Evolutionary conservation across 305 asterid species (phyloP).

Genomic region (Ruellia speciosa): DNA sequence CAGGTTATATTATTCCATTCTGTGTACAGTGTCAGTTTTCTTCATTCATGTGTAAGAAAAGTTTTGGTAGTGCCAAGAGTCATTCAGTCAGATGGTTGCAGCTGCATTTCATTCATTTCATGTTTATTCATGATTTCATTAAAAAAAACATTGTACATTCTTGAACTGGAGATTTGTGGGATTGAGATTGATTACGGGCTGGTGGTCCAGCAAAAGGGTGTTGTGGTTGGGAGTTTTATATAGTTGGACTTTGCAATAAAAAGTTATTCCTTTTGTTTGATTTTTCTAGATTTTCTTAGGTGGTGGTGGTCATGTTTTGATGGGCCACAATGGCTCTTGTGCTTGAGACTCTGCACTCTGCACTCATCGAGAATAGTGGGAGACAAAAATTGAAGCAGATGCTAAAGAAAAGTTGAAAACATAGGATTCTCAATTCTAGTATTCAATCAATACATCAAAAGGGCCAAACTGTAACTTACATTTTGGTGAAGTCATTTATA

Average conservation of each 20-base stretch:
- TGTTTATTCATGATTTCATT: conserved; percentile 28
- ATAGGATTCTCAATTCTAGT: no score
- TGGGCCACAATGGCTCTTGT: no score
- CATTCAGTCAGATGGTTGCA: conserved; percentile 30
- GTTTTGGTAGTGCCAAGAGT: conserved; percentile 65
- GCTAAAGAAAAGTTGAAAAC: no score
- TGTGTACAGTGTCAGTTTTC: conserved; percentile 54
- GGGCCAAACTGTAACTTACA: no score
- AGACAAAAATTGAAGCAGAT: no score
- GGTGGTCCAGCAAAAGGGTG: conserved; percentile 19
- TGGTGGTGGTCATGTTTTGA: no score
- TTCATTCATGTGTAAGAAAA: conserved; percentile 67
- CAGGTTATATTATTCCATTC: conserved; percentile 21
- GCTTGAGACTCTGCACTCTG: no score
- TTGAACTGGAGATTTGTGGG: conserved; percentile 35
- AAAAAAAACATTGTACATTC: conserved; percentile 56
- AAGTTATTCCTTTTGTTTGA: not conserved
- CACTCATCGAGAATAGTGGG: no score
- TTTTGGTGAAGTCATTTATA: no score
- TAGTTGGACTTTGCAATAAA: conserved; percentile 39
- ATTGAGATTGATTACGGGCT: conserved; percentile 33
- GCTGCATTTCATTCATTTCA: conserved; percentile 25
- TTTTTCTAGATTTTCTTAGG: no score
- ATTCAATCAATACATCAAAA: no score
- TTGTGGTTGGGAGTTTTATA: conserved; percentile 26